These are phyloP conservation scores for Phlebiopsis flavidoalba DNA, from an alignment of 768 basidiomycete genomes.

Conservation along the genomic window DNA sequence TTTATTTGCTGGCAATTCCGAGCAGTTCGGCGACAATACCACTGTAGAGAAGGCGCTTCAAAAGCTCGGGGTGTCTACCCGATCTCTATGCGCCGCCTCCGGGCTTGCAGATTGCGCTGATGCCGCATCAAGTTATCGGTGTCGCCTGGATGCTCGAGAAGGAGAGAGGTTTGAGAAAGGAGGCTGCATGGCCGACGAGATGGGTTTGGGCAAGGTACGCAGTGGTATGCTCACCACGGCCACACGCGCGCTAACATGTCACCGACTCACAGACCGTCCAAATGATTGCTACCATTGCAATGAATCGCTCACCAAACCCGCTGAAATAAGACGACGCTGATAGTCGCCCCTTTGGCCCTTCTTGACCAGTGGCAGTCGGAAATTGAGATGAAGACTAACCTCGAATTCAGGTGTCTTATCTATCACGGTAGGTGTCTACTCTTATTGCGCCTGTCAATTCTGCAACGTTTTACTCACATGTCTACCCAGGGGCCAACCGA, in stretches of 20 bases:
- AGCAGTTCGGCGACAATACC: conserved; percentile 53
- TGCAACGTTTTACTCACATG: no score
- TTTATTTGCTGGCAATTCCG: conserved; percentile 52
- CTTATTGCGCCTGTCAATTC: no score
- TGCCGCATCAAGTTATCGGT: conserved; percentile 65
- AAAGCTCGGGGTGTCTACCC: conserved; percentile 47
- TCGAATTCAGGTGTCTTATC: conserved; percentile 44
- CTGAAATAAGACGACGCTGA: conserved; percentile 58
- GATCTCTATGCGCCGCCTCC: conserved; percentile 43
- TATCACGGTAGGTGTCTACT: conserved; percentile 48
- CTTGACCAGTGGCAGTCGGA: conserved; percentile 64
- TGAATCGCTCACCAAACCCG: conserved; percentile 46
- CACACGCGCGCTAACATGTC: background rate
- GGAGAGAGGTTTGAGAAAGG: conserved; percentile 26
- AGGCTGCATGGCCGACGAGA: conserved; percentile 32
- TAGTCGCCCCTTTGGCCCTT: conserved; percentile 62
- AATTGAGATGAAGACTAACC: conserved; percentile 52
- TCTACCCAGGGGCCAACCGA: no score
- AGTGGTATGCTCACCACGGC: background rate
- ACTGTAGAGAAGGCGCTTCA: conserved; percentile 53
- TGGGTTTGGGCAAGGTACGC: conserved; percentile 54
- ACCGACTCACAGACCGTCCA: conserved; percentile 19
- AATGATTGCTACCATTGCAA: conserved; percentile 52
- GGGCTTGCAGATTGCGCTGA: conserved; percentile 54
- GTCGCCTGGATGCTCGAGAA: conserved; percentile 39